These are phyloP conservation scores for Eimeria maxima DNA, from an alignment of 169 alveolate species.

Conservation along the genomic window DNA sequence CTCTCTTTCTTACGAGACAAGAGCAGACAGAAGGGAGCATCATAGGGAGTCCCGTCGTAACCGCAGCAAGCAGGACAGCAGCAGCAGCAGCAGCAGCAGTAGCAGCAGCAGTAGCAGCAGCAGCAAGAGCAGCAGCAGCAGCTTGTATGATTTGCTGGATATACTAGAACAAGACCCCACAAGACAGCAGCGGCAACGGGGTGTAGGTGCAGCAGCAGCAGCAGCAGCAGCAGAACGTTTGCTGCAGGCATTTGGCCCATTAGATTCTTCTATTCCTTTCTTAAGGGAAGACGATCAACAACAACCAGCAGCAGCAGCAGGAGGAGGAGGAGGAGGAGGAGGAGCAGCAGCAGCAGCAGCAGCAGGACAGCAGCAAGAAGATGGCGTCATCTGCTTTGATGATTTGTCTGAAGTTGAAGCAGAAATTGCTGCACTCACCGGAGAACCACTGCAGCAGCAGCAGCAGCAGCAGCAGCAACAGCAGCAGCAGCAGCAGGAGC, in stretches of 20 bases:
- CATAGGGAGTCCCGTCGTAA: neutral
- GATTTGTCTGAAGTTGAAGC: neutral
- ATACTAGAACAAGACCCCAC: neutral
- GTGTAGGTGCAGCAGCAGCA: neutral
- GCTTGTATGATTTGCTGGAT: neutral
- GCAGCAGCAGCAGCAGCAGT: neutral
- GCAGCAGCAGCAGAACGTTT: slow-evolving; percentile 29
- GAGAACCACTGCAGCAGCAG: slow-evolving; percentile 5
- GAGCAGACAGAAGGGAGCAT: slow-evolving; percentile 14
- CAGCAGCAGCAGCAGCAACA: too few species aligned
- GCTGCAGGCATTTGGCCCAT: slow-evolving; percentile 29
- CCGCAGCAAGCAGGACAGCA: neutral
- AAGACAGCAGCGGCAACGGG: slow-evolving; percentile 22
- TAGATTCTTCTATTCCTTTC: neutral
- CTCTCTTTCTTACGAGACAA: neutral
- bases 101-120: neutral
- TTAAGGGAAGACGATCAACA: neutral
- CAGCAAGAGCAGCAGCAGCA: neutral
- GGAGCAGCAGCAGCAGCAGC: neutral
- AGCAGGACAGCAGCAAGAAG: neutral
- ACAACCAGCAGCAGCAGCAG: neutral
- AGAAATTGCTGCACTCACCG: neutral
- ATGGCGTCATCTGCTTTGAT: neutral
- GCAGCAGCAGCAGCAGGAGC: too few species aligned
- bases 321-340: neutral